phyloP scores from a whole-genome alignment of 805 yeast genomes.

The Lipomyces sp. region DNA sequence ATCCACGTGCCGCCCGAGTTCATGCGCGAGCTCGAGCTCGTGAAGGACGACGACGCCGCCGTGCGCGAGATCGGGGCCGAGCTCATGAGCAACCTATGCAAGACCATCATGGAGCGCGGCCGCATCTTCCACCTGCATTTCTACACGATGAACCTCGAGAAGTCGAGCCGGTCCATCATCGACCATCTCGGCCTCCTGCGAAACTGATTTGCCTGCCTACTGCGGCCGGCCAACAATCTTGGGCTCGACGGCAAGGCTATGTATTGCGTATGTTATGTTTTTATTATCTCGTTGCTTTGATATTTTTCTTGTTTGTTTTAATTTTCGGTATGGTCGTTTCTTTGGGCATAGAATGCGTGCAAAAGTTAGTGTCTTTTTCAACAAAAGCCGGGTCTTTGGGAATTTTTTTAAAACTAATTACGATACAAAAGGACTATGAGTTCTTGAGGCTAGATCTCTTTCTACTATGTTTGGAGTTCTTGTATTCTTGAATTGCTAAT shows the following conservation, averaged over 20 bases:
- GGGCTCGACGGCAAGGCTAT: too few relatives aligned
- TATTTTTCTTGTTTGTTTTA: slow-evolving; percentile 1
- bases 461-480: too few relatives aligned
- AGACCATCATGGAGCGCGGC: slow-evolving; percentile 63
- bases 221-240: too few relatives aligned
- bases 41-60: slow-evolving; percentile 83
- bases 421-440: background rate
- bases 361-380: slow-evolving; percentile 29
- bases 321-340: slow-evolving; percentile 17
- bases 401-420: background rate
- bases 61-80: slow-evolving; percentile 85
- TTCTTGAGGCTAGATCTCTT: too few relatives aligned
- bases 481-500: too few relatives aligned
- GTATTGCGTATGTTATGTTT: background rate
- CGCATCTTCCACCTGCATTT: slow-evolving; percentile 82
- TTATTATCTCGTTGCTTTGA: background rate
- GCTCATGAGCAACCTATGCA: slow-evolving; percentile 80
- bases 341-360: slow-evolving; percentile 2
- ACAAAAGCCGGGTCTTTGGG: slow-evolving; percentile 25
- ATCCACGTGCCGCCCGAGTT: slow-evolving; percentile 75
- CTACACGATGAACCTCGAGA: slow-evolving; percentile 96
- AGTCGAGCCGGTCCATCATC: slow-evolving; percentile 81
- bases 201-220: slow-evolving; percentile 18
- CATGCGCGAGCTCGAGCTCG: slow-evolving; percentile 65
- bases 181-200: slow-evolving; percentile 63